These are phyloP conservation scores for Pleurotus citrinopileatus DNA, from an alignment of 768 basidiomycete genomes.

Conservation along the genomic window DNA sequence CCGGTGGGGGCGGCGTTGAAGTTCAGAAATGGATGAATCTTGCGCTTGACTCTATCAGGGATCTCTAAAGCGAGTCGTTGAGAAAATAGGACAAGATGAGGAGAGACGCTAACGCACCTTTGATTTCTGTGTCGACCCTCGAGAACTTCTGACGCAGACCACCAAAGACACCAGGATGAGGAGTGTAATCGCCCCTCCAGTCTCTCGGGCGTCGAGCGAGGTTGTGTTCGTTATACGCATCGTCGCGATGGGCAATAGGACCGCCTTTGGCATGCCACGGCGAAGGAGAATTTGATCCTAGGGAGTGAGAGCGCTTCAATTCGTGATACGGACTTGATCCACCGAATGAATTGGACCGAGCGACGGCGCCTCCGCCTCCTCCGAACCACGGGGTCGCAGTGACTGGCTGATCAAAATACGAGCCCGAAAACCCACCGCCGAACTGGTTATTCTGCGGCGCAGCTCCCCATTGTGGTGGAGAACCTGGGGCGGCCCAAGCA, in stretches of 20 bases:
- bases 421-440: neutral
- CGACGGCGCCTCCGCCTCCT: neutral
- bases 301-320: constrained; percentile 4
- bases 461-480: neutral
- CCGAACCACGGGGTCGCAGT: constrained; percentile 4
- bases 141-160: constrained; percentile 12
- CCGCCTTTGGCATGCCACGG: neutral
- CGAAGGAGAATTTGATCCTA: neutral
- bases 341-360: neutral
- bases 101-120: neutral
- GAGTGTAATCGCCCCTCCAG: constrained; percentile 17
- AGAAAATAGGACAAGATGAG: neutral
- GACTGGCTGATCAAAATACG: neutral
- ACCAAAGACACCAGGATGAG: constrained; percentile 11
- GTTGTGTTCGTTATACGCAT: constrained; percentile 13
- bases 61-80: neutral
- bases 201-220: constrained; percentile 16
- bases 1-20: neutral
- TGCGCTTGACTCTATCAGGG: constrained; percentile 6
- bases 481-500: neutral
- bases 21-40: constrained; percentile 8
- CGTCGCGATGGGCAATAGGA: neutral
- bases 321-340: neutral
- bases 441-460: neutral
- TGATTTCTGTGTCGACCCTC: constrained; percentile 8